Base-by-base conservation (phyloP, 805 yeast species). In the Pichia manshurica region DNA sequence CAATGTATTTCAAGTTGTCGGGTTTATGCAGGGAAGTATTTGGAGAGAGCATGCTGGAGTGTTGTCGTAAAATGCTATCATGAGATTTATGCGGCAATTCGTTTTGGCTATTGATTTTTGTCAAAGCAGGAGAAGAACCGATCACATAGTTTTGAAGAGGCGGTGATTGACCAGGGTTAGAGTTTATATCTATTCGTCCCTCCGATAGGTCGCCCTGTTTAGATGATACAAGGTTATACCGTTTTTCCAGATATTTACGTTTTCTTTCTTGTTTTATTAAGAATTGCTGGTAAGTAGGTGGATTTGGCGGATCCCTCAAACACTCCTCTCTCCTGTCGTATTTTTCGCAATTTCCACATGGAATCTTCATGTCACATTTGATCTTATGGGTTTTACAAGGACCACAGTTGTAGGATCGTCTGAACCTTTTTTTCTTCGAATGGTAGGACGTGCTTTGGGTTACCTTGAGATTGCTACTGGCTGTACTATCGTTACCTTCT, bases 361-460 rank as follows among this genome's bases (percentile, higher is more conserved):
- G 81, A 7, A 62, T 61, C 40, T 63, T 56, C 48, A 74, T 67
- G 52, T 77, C 79, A 60, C 82, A 77, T 55, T 74, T 75, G 56
- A 75, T 73, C 57, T 77, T 77, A 48, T 73, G 71, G n/a, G 64
- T 58, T 53, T 74, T 74, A 53, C 82, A 77, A 2, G 78, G 79
- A 1, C 80, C 81, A 57, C 82, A 77, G 46, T 73, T 72, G 55
- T 77, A 77, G n/a, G 77, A 71, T 38, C 81, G 62, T 50, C 81
- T 60, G 43, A 69, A 70, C 47, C 75, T 56, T 52, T 69, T 69
- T 17, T 45, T 55, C 20, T 47, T 46, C 15, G 21, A 37, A 4
- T 22, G 17, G n/a, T n/a, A n/a, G n/a, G n/a, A n/a, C n/a, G n/a
- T 29, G 19, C 32, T 5, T 34, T 31, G 29, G 29, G 29, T 25